Percentiles rank a stretch among this genome's conserved stretches.
Conservation (phyloP, 2,329 filamentous ascomycete species). For the Podosphaera fusca region DNA sequence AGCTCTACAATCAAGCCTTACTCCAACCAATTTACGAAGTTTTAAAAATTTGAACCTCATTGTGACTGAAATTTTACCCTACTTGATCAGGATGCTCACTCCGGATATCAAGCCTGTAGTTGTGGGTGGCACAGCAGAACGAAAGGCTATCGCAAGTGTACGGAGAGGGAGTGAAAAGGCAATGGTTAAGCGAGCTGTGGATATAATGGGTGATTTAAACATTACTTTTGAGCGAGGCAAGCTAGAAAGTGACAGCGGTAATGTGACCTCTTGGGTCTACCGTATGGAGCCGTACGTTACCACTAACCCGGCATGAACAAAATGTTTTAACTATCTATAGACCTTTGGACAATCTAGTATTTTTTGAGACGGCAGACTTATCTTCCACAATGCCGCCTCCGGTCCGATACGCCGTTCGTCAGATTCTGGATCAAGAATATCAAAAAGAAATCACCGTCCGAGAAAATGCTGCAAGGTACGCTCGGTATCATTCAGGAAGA, state of each 20-base stretch:
- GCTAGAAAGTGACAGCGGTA: slow-evolving; percentile 43
- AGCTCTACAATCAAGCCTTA: slow-evolving; percentile 49
- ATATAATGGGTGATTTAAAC: slow-evolving; percentile 62
- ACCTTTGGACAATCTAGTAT: slow-evolving; percentile 52
- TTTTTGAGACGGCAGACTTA: slow-evolving; percentile 45
- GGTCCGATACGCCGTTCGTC: slow-evolving; percentile 76
- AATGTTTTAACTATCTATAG: slow-evolving; percentile 13
- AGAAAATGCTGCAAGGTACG: slow-evolving; percentile 41
- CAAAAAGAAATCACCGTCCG: slow-evolving; percentile 45
- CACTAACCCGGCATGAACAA: not conserved
- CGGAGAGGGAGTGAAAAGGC: slow-evolving; percentile 64
- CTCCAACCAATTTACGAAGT: slow-evolving; percentile 45
- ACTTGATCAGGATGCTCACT: slow-evolving; percentile 59
- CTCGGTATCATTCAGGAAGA: slow-evolving; percentile 36
- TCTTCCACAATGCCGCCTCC: slow-evolving; percentile 34
- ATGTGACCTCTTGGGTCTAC: slow-evolving; percentile 53
- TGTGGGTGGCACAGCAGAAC: slow-evolving; percentile 43
- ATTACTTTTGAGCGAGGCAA: slow-evolving; percentile 60
- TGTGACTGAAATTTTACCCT: slow-evolving; percentile 64
- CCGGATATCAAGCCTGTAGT: slow-evolving; percentile 83
- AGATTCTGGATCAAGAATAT: slow-evolving; percentile 82
- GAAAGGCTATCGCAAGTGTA: slow-evolving; percentile 54
- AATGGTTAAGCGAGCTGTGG: slow-evolving; percentile 59
- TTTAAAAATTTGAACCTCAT: slow-evolving; percentile 64
- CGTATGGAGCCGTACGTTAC: slow-evolving; percentile 73